Evolutionary conservation across 116 monocot species (phyloP).

Genomic region (Trichopus zeylanicus): DNA sequence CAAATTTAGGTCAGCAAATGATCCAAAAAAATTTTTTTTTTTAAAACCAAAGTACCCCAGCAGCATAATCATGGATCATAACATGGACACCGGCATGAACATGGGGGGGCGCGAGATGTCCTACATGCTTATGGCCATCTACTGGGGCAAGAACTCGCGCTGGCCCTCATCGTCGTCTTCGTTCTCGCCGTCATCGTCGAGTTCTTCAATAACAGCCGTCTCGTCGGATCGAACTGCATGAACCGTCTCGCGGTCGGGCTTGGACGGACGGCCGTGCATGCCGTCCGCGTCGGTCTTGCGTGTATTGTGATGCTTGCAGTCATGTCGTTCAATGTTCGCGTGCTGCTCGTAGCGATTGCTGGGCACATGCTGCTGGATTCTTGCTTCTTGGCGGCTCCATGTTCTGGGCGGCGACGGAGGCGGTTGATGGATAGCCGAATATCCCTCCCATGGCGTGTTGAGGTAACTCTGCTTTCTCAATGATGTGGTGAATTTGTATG

Average conservation of each 20-base stretch:
- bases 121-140: slow-evolving; percentile 2
- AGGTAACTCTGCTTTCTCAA: background rate
- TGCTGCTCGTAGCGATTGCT: slow-evolving; percentile 25
- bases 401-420: background rate
- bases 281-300: slow-evolving; percentile 25
- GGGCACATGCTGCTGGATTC: slow-evolving; percentile 50
- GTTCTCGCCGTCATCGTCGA: slow-evolving; percentile 26
- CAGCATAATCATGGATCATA: background rate
- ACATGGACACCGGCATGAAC: background rate
- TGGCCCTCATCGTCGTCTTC: slow-evolving; percentile 43
- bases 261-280: slow-evolving; percentile 17
- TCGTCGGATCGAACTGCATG: too few species aligned
- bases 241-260: slow-evolving; percentile 8
- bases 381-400: slow-evolving; percentile 18
- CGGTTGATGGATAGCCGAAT: background rate
- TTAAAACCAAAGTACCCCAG: too few species aligned
- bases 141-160: slow-evolving; percentile 20
- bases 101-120: background rate
- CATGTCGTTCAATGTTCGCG: slow-evolving; percentile 63
- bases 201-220: background rate
- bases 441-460: slow-evolving; percentile 6
- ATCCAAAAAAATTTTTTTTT: too few species aligned
- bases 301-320: slow-evolving; percentile 59
- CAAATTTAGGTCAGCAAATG: too few species aligned
- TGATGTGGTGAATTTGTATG: background rate